A percentile compares a stretch with the other conserved stretches of the same genome.
These are phyloP conservation scores for Rutstroemia sydowiana DNA, from an alignment of 2,329 filamentous ascomycete species.

Conservation along the genomic window DNA sequence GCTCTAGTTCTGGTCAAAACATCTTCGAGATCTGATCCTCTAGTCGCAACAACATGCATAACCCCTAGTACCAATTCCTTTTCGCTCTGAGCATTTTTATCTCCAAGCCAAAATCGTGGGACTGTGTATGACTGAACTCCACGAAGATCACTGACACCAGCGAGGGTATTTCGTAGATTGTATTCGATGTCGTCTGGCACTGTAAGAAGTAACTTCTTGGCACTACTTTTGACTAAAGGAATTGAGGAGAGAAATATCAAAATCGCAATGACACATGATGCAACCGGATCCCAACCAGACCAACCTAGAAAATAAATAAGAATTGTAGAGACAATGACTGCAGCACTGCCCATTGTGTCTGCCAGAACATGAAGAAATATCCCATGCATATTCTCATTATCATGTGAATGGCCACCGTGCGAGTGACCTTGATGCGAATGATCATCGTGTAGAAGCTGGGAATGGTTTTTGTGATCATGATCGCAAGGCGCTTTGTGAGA, in stretches of 20 bases:
- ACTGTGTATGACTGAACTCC: constrained; percentile 82
- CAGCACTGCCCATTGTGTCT: constrained; percentile 88
- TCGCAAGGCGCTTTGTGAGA: constrained; percentile 29
- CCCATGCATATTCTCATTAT: constrained; percentile 96
- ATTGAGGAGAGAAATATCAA: constrained; percentile 90
- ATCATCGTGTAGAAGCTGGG: constrained; percentile 6
- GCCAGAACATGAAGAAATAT: constrained; percentile 95
- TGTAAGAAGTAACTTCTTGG: constrained; percentile 73
- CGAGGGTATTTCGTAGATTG: constrained; percentile 74
- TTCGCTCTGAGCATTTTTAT: constrained; percentile 39
- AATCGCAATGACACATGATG: constrained; percentile 86
- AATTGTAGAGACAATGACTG: constrained; percentile 85
- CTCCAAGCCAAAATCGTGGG: constrained; percentile 89
- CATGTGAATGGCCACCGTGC: constrained; percentile 35
- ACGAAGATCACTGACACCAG: constrained; percentile 71
- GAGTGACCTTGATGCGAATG: neutral
- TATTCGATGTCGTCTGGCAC: constrained; percentile 84
- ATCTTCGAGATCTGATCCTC: constrained; percentile 69
- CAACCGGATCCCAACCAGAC: constrained; percentile 90
- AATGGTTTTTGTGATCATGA: constrained; percentile 14
- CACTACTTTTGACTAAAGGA: constrained; percentile 79
- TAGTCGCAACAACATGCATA: constrained; percentile 75
- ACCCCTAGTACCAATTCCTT: constrained; percentile 63
- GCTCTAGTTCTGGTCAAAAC: constrained; percentile 69
- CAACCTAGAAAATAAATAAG: constrained; percentile 83